phyloP scores from a whole-genome alignment of 805 yeast genomes.

The Yamadazyma tumulicola region DNA sequence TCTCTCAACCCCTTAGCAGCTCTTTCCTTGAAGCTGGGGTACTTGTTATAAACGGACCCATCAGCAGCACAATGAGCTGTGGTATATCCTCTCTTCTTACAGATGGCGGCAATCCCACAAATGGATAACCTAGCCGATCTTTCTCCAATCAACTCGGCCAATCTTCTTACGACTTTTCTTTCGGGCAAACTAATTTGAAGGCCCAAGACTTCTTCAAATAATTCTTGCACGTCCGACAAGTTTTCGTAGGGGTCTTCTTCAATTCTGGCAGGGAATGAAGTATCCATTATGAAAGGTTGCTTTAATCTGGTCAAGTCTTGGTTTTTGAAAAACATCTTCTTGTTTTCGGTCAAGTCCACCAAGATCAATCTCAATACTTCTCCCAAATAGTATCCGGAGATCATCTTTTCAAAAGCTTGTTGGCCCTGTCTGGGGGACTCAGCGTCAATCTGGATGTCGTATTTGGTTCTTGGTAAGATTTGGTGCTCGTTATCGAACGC shows the following conservation, averaged over 20 bases:
- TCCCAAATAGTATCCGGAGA: constrained; percentile 94
- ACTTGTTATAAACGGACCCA: constrained; percentile 91
- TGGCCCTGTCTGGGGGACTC: constrained; percentile 95
- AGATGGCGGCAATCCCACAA: constrained; percentile 94
- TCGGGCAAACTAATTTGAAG: constrained; percentile 71
- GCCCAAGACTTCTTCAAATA: constrained; percentile 58
- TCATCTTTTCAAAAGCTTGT: constrained; percentile 95
- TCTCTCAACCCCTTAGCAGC: constrained; percentile 87
- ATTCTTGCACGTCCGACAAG: constrained; percentile 66
- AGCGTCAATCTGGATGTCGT: constrained; percentile 73
- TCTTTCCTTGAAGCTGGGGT: constrained; percentile 87
- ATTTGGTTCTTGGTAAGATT: constrained; percentile 85
- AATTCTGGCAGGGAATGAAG: constrained; percentile 80
- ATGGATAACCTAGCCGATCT: constrained; percentile 90
- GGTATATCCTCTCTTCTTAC: constrained; percentile 75
- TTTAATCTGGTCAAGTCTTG: constrained; percentile 66
- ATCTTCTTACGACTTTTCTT: constrained; percentile 74
- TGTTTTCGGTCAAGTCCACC: constrained; percentile 61
- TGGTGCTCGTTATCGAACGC: constrained; percentile 90
- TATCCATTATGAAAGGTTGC: constrained; percentile 73
- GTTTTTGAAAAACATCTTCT: constrained; percentile 60
- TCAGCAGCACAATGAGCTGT: constrained; percentile 93
- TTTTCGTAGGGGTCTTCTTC: constrained; percentile 90
- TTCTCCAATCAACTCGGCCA: constrained; percentile 85
- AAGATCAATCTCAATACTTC: constrained; percentile 81